Evolutionary conservation across 192 early-diverging fungal genomes (phyloP).

Genomic region (Spinellus fusiger): DNA sequence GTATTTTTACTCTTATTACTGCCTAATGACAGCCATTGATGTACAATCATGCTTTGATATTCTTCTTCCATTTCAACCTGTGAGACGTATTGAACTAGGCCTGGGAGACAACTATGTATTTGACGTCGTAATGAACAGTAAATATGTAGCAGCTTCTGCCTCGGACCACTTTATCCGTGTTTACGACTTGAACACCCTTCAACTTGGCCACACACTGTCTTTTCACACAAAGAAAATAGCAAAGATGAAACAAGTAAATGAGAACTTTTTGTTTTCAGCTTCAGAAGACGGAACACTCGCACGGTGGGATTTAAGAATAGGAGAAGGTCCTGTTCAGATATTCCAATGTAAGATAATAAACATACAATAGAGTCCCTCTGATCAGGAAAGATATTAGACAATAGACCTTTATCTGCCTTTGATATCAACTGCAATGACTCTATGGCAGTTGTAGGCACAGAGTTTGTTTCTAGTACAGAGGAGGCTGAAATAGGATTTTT

Average conservation of each 20-base stretch:
- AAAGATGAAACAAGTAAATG: slow-evolving; percentile 51
- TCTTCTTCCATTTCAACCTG: slow-evolving; percentile 36
- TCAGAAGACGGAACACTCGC: slow-evolving; percentile 59
- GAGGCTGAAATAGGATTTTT: slow-evolving; percentile 51
- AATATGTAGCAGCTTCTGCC: slow-evolving; percentile 46
- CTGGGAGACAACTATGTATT: slow-evolving; percentile 49
- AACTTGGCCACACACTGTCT: slow-evolving; percentile 35
- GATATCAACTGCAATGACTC: slow-evolving; percentile 47
- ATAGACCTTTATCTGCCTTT: slow-evolving; percentile 40
- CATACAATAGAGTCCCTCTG: neutral
- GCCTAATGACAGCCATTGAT: neutral
- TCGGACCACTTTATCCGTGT: slow-evolving; percentile 62
- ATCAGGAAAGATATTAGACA: slow-evolving; percentile 8
- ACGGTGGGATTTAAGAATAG: slow-evolving; percentile 62
- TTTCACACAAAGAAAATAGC: slow-evolving; percentile 60
- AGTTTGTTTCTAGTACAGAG: slow-evolving; percentile 21
- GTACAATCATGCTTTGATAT: slow-evolving; percentile 15
- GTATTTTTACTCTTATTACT: neutral
- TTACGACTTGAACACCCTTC: slow-evolving; percentile 49
- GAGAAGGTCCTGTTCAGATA: slow-evolving; percentile 45
- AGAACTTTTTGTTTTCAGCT: slow-evolving; percentile 51
- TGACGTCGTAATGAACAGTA: slow-evolving; percentile 42
- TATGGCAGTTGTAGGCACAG: slow-evolving; percentile 49
- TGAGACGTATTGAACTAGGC: slow-evolving; percentile 34
- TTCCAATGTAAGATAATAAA: slow-evolving; percentile 42